Conservation (phyloP, 1,139 yeast genomes). For the Tardiomyces blankii region DNA sequence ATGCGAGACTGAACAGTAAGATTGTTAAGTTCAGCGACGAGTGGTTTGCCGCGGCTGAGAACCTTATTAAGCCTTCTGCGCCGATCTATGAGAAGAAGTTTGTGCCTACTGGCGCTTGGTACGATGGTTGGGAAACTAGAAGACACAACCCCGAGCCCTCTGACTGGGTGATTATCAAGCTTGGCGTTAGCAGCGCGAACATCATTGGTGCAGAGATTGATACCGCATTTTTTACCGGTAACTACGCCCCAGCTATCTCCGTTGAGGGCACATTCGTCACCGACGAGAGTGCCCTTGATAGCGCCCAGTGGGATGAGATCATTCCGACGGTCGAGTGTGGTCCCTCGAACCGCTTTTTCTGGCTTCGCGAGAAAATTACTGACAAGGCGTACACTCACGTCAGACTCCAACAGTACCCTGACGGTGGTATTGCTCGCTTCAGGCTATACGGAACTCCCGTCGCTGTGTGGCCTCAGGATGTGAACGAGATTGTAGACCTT, state of each 20-base stretch:
- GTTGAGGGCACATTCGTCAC: conserved; percentile 57
- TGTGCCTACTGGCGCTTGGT: conserved; percentile 88
- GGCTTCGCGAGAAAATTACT: conserved; percentile 44
- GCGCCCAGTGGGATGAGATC: conserved; percentile 54
- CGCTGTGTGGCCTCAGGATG: conserved; percentile 47
- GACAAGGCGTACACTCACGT: conserved; percentile 60
- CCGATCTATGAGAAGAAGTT: conserved; percentile 76
- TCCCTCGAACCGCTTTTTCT: conserved; percentile 72
- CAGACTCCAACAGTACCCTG: conserved; percentile 80
- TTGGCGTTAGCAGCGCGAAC: conserved; percentile 77
- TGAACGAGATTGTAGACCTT: conserved; percentile 44
- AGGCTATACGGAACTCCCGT: conserved; percentile 74
- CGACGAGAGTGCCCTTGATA: conserved; percentile 24
- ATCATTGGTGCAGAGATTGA: conserved; percentile 80
- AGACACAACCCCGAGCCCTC: conserved; percentile 77
- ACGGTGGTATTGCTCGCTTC: conserved; percentile 94
- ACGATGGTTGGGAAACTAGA: conserved; percentile 97
- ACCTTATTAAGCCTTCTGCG: conserved; percentile 66
- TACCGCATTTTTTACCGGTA: conserved; percentile 88
- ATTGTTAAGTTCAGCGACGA: conserved; percentile 67
- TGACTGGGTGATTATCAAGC: conserved; percentile 73
- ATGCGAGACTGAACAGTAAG: conserved; percentile 71
- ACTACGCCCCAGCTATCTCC: conserved; percentile 83
- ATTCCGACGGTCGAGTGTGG: conserved; percentile 72
- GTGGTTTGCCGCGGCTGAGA: conserved; percentile 93